Base-by-base conservation (phyloP, 352 stramenopile species). In the Globisporangium emineosum region DNA sequence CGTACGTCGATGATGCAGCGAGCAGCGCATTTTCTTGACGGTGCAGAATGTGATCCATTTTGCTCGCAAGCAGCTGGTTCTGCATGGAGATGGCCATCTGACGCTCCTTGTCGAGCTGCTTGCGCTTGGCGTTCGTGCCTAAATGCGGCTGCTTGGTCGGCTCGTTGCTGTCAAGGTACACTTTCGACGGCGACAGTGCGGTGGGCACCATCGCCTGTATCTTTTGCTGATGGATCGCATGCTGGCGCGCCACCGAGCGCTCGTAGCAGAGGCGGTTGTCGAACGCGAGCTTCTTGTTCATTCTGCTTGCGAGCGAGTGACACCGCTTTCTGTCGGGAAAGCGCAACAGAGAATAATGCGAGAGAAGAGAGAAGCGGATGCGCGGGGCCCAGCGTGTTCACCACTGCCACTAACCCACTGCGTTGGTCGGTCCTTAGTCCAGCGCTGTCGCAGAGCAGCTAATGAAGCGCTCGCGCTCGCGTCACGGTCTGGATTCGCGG, bases 201-300 rank as follows among this genome's bases (percentile, higher is more conserved):
- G 82, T 91, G 6, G 81, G 74, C 30, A 88, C 54, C 23, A 91
- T 65, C 29, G 74, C 76, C 61, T 89, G 72, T 7, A 93, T 70
- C 57, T 90, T 91, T 33, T 77, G 70, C 17, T 89, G 77, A 70
- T 91, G 84, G 19, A 90, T 64, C 5, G 73, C 72, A 47, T 90
- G 82, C 52, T 86, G 77, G 30, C 76, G 77, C 17, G 70, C 67
- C 33, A 93, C 81, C 60, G 90, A 77, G 56, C 84, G 84, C 70
- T 93, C 82, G 54, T 91, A 93, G 73, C 84, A 93, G 35, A 93
- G 71, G 12, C 79, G 84, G 57, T 93, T 93, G 67, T 91, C 79
- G 64, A 91, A 93, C 65, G 76, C 75, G 60, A 93, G 74, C 64
- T 71, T 86, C 64, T 73, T 81, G 75, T 93, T 93, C 82, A 93